These are phyloP conservation scores for Peronosclerospora sorghi DNA, from an alignment of 352 stramenopile species.

Conservation along the genomic window DNA sequence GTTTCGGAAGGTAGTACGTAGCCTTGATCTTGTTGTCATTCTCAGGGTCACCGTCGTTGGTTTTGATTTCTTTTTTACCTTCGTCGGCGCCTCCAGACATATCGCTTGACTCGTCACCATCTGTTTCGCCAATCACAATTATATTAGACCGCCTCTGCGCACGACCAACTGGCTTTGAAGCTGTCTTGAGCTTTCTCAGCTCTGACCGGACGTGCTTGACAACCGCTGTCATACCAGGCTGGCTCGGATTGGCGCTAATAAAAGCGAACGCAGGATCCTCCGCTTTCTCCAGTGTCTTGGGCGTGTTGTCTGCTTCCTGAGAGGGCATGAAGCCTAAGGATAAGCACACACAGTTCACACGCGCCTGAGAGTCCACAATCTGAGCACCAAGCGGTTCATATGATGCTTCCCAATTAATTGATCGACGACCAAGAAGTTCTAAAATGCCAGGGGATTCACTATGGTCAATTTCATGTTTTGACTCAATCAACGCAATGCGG, in stretches of 20 bases:
- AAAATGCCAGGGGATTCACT: slow-evolving; percentile 66
- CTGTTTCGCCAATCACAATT: slow-evolving; percentile 77
- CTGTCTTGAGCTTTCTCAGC: slow-evolving; percentile 37
- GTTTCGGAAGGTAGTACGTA: slow-evolving; percentile 77
- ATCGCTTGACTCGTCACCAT: slow-evolving; percentile 65
- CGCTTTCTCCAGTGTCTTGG: slow-evolving; percentile 63
- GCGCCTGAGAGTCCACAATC: slow-evolving; percentile 78
- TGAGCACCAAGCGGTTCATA: slow-evolving; percentile 73
- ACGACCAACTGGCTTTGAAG: slow-evolving; percentile 16
- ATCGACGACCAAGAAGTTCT: slow-evolving; percentile 71
- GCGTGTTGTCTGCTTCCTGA: slow-evolving; percentile 51
- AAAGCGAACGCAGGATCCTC: slow-evolving; percentile 79
- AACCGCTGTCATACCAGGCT: slow-evolving; percentile 78
- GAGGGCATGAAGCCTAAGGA: slow-evolving; percentile 74
- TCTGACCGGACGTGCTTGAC: slow-evolving; percentile 68
- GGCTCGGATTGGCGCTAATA: slow-evolving; percentile 59
- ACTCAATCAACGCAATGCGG: slow-evolving; percentile 77
- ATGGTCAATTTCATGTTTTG: slow-evolving; percentile 81
- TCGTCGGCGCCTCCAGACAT: slow-evolving; percentile 47
- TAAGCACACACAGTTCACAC: slow-evolving; percentile 79
- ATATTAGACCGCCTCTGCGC: slow-evolving; percentile 74
- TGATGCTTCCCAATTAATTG: slow-evolving; percentile 84
- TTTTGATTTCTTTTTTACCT: slow-evolving; percentile 27
- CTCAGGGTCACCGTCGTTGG: slow-evolving; percentile 6
- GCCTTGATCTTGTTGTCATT: slow-evolving; percentile 44